phyloP scores from a whole-genome alignment of 2,329 filamentous ascomycete genomes.

The Lachnellula cervina region DNA sequence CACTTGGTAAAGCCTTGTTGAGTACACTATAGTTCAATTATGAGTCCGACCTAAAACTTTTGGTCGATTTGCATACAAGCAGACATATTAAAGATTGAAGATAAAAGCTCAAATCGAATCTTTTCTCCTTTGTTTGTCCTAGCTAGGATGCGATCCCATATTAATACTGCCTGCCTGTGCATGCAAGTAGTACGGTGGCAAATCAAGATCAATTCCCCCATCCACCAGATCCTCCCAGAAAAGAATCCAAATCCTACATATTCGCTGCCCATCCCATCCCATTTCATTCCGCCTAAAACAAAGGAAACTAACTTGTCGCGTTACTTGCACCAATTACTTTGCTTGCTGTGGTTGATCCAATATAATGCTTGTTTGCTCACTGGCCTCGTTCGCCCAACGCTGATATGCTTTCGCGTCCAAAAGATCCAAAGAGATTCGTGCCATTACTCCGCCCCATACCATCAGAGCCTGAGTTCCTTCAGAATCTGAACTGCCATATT shows the following conservation, averaged over 20 bases:
- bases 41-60: no score
- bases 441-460: background rate
- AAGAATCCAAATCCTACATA: background rate
- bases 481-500: conserved; percentile 96
- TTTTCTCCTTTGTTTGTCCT: no score
- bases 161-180: no score
- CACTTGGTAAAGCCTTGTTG: no score
- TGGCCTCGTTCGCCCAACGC: background rate
- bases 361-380: background rate
- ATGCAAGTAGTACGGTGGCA: background rate
- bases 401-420: background rate
- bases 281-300: background rate
- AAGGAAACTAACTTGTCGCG: background rate
- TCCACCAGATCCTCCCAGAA: background rate
- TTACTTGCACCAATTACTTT: background rate
- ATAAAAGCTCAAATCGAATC: no score
- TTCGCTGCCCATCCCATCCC: background rate
- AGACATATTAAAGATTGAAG: no score
- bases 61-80: no score
- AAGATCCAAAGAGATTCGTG: background rate
- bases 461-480: conserved; percentile 71
- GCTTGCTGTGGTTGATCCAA: background rate
- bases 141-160: no score
- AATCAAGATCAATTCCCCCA: background rate
- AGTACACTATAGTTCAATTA: no score